Conservation (phyloP, 2,329 filamentous ascomycete species). For the Alternaria alternata region DNA sequence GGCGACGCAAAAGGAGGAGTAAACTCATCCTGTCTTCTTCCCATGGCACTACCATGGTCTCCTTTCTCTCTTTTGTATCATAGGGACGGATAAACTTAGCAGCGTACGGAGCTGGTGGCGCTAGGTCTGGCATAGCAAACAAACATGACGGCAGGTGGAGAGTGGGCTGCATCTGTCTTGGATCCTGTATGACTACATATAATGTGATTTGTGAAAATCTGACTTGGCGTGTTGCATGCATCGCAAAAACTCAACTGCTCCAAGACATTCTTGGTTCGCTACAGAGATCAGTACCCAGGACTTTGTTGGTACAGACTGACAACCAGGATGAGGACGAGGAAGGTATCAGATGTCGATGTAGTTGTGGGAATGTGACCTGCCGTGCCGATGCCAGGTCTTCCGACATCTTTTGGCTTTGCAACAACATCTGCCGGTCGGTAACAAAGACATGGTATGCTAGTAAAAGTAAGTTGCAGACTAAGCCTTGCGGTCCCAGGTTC, state of each 20-base stretch:
- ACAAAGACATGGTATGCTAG: neutral
- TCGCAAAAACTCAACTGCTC: neutral
- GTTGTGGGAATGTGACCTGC: neutral
- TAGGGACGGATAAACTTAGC: slow-evolving; percentile 25
- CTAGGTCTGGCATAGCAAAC: slow-evolving; percentile 10
- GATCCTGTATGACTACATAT: slow-evolving; percentile 20
- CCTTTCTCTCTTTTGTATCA: slow-evolving; percentile 22
- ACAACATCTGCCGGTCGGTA: neutral
- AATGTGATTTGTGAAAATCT: slow-evolving; percentile 5
- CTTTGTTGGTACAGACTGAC: neutral
- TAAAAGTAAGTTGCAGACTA: neutral
- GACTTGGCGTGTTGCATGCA: neutral
- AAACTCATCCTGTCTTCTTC: slow-evolving; percentile 5
- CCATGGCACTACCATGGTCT: slow-evolving; percentile 3
- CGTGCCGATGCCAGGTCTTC: neutral
- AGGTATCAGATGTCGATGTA: neutral
- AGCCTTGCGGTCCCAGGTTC: neutral
- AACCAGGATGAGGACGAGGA: neutral
- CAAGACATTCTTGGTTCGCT: neutral
- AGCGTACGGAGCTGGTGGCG: slow-evolving; percentile 20
- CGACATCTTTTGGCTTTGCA: neutral
- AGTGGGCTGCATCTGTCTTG: slow-evolving; percentile 7
- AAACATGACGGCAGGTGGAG: slow-evolving; percentile 6
- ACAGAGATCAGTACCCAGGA: neutral
- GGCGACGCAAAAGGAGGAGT: slow-evolving; percentile 41